Percentiles rank a stretch among this genome's conserved stretches.
Conservation (phyloP, 306 rosid genomes). For the Sesbania bispinosa region DNA sequence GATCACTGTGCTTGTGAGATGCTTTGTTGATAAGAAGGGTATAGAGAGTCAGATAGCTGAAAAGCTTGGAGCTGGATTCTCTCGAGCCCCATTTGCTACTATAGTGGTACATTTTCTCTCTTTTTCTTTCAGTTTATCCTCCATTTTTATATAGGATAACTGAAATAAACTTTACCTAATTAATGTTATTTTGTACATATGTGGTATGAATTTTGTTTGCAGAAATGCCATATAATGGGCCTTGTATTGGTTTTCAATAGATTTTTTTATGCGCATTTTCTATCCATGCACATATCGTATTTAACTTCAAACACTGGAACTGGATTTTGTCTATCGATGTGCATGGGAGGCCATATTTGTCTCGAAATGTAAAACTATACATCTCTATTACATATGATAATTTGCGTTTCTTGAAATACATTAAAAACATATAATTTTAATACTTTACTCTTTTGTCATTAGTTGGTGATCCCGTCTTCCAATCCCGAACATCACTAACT, state of each 20-base stretch:
- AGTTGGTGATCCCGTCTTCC: background rate
- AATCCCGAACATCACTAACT: background rate
- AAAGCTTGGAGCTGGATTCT: slow-evolving; percentile 78
- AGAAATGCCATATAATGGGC: background rate
- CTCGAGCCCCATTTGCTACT: slow-evolving; percentile 62
- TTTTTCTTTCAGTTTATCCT: slow-evolving; percentile 14
- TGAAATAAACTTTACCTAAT: background rate
- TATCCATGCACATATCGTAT: background rate
- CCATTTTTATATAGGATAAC: background rate
- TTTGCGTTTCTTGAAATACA: background rate
- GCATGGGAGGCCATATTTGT: background rate
- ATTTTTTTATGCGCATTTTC: background rate
- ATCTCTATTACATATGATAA: background rate
- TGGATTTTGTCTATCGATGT: slow-evolving; percentile 5
- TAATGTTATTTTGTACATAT: background rate
- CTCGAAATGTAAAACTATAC: background rate
- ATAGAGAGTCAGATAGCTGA: slow-evolving; percentile 60
- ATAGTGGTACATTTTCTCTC: slow-evolving; percentile 55
- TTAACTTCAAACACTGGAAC: background rate
- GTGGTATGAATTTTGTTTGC: background rate
- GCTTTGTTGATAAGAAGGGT: slow-evolving; percentile 72
- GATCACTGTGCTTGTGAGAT: slow-evolving; percentile 68
- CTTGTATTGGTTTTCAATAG: background rate
- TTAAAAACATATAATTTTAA: background rate
- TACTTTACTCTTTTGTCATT: background rate